phyloP scores from a whole-genome alignment of 441 rosid genomes.

The Adansonia madagascariensis region DNA sequence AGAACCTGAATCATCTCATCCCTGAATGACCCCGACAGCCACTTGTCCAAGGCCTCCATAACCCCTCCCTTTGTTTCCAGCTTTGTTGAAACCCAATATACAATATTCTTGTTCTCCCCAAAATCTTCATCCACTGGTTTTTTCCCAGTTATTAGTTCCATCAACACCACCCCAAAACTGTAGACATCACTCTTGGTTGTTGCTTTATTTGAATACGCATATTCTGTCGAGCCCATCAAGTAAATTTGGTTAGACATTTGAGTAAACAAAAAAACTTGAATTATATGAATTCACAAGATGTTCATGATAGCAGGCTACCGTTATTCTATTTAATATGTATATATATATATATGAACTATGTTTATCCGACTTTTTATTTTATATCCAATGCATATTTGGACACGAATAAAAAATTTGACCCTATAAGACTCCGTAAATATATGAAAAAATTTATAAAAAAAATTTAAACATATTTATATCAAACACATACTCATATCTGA shows the following conservation, averaged over 20 bases:
- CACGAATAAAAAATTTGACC: too few species aligned
- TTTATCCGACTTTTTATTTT: too few species aligned
- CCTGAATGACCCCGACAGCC: conserved; percentile 62
- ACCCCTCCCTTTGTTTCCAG: conserved; percentile 77
- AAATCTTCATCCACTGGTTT: conserved; percentile 76
- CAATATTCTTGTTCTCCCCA: conserved; percentile 85
- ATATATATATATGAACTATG: neutral
- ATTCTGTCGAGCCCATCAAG: conserved; percentile 55
- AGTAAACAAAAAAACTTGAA: neutral
- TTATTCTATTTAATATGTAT: neutral
- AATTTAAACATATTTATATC: too few species aligned
- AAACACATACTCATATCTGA: too few species aligned
- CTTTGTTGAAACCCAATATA: conserved; percentile 74
- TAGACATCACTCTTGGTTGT: conserved; percentile 92
- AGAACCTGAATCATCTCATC: conserved; percentile 77
- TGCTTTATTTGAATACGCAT: conserved; percentile 82
- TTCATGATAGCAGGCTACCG: neutral
- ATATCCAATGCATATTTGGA: too few species aligned
- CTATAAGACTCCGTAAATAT: too few species aligned
- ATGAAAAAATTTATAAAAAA: too few species aligned
- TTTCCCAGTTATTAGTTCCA: conserved; percentile 90
- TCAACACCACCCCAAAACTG: conserved; percentile 86
- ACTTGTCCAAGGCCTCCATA: conserved; percentile 74
- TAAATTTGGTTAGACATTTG: neutral
- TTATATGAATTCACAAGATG: conserved; percentile 5